Percentiles rank a stretch among this genome's conserved stretches.
These are phyloP conservation scores for Talaromyces sp. DNA, from an alignment of 2,329 filamentous ascomycete species.

Conservation along the genomic window DNA sequence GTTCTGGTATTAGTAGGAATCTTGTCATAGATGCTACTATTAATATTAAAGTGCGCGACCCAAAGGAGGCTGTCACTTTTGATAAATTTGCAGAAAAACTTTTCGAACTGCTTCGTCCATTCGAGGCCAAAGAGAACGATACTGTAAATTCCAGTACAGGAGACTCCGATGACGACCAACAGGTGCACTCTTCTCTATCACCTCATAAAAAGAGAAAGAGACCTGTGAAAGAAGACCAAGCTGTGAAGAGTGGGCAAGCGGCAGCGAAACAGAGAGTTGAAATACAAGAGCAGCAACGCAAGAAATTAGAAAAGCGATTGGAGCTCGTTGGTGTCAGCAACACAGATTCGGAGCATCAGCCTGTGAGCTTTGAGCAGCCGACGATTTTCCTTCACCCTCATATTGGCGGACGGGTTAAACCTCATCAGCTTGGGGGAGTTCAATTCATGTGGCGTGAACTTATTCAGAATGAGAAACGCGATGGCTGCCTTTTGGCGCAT, in stretches of 20 bases:
- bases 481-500: constrained; percentile 79
- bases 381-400: constrained; percentile 51
- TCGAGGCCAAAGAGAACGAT: background rate
- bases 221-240: constrained; percentile 43
- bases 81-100: background rate
- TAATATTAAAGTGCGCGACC: background rate
- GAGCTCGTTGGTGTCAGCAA: constrained; percentile 26
- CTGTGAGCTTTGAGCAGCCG: constrained; percentile 41
- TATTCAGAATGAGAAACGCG: constrained; percentile 54
- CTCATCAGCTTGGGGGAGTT: constrained; percentile 74
- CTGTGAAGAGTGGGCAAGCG: constrained; percentile 50
- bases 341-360: constrained; percentile 39
- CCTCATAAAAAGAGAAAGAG: constrained; percentile 43
- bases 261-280: constrained; percentile 49
- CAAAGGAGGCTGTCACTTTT: background rate
- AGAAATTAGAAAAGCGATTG: constrained; percentile 25
- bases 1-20: background rate
- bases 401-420: constrained; percentile 63
- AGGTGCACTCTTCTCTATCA: constrained; percentile 23
- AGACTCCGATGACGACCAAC: constrained; percentile 12
- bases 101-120: constrained; percentile 2
- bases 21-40: background rate
- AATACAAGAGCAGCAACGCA: constrained; percentile 49
- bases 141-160: background rate
- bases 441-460: constrained; percentile 87